Base-by-base conservation (phyloP, 805 yeast genomes). In the Saccharomycopsis sp. region DNA sequence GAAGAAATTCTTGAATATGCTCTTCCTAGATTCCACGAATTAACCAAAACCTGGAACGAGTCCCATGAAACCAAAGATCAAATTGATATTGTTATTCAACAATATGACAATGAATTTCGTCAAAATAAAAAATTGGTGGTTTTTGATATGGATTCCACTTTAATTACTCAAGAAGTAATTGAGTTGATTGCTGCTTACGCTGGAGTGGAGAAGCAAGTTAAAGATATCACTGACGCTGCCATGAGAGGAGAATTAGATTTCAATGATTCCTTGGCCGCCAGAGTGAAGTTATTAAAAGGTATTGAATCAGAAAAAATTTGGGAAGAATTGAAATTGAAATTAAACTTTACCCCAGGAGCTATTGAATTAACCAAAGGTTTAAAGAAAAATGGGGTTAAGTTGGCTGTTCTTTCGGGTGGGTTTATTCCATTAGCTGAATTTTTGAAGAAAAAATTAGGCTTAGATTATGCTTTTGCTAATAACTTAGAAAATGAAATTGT, bases 161-260 rank as follows among this genome's bases (percentile, higher is more conserved):
- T 92, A 55, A 92, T 92, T 49, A 79, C 82, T 57, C 97, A 92
- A 61, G 99, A 92, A 61, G 96, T 92, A 30, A 92, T 92, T 51
- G 99, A 92, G 56, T 61, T 92, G 55, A 89, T 92, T 49, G 98
- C 98, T 2, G 86, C 86, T 0, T 80, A 84, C 52, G 97, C 96
- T n/a, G 70, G 73, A 49, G 94, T 92, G 26, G 96, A 92, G 54
- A 76, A 70, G 4, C 67, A 85, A 57, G 98, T 92, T 5, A 82
- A 89, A 4, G 81, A 70, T 23, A 88, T 92, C 51, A 92, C 99
- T 2, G 85, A 81, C 30, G 69, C 85, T 20, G 97, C 98, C 17
- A 92, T 92, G 99, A 88, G 89, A 52, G 96, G 96, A 21, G 95
- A 89, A 55, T 64, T 92, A 15, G 97, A 92, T 57, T 92, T 92